Base-by-base conservation (phyloP, 2,329 filamentous ascomycete species). In the Fusarium sp. region DNA sequence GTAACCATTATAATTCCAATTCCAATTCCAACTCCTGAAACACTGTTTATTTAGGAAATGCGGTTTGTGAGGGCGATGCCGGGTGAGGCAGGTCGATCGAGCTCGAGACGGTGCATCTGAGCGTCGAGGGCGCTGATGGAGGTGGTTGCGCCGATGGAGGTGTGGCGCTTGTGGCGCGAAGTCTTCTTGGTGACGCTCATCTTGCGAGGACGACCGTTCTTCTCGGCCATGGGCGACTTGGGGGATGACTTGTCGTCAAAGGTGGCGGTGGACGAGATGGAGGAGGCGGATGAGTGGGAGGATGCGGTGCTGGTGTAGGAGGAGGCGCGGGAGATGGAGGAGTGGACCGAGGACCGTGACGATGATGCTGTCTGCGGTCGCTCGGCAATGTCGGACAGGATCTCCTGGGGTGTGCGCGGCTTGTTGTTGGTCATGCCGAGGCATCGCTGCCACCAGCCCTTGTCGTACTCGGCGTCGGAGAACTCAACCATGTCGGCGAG, bases 371-470 rank as follows among this genome's bases (percentile, higher is more conserved):
- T 61, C 19, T 61, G 49, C 14, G 49, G 54, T 21, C 48, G 56
- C 25, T 70, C 68, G 4, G 70, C 57, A 2, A 71, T 65, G 4
- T 71, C 70, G n/a, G 70, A 68, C 11, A 71, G 58, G n/a, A 71
- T 71, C 36, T 71, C 65, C 41, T 71, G 68, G 2, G 67, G 52
- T 2, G 70, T 69, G 4, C 63, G 45, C 3, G 53, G 67, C 49
- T 69, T 67, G 14, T 71, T 57, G 8, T 67, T 53, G 15, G 58
- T 44, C 54, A 62, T 61, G 14, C 70, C 70, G 11, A 71, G 57
- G 2, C 54, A 59, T 5, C 70, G 70, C 61, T 71, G 70, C 70
- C 70, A 71, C 70, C 70, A 71, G 38, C 56, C 65, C 61, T 69
- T 71, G 39, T 71, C 58, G 36, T 70, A 59, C 38, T 67, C 70